Evolutionary conservation across 2,329 filamentous ascomycete species (phyloP), one percentile per base, ranked within the genome.

Genomic region (Cercospora sojina): DNA sequence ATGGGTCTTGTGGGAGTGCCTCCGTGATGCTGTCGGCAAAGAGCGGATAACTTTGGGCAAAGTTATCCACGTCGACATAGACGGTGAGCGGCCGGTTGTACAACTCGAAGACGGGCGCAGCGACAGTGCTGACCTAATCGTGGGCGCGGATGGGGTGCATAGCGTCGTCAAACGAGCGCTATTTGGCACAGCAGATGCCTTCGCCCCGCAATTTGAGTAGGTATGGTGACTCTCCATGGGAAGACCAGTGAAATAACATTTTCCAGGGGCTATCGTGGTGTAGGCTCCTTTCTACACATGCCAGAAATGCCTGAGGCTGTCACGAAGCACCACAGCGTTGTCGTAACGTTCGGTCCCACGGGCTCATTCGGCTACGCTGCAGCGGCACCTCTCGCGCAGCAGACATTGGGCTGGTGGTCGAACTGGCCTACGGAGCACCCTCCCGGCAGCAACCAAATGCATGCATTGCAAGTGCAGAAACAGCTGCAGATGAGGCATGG

Each of bases 311-410:
- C n/a, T 82, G 82, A 20, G 81, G 82, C 12, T 82, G 83, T 65
- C 67, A 82, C 29, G 74, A 77, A n/a, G 67, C 71, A 8, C 67
- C 75, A 41, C 16, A 69, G 65, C 43, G 76, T 84, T 53, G 74
- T 79, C 0, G 53, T 66, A 4, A 66, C 59, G n/a, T 83, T 83
- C 64, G 82, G 83, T 1, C 76, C 79, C 0, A 83, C 82, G 60
- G 83, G 83, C 0, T 85, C 84, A 70, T 84, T 85, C 68, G 83
- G 83, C 1, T 84, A 84, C 70, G 79, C 80, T 27, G 80, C 78
- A 59, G 75, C 47, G 62, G 74, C 20, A 68, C 77, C 65, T 73
- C 74, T 10, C 62, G 73, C 27, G 29, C 62, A 64, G 25, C 69
- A 71, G 1, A 57, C 49, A 3, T 56, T 70, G 5, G 68, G 62